phyloP scores from a whole-genome alignment of 2,329 filamentous ascomycete species.

The Parastagonospora nodorum region DNA sequence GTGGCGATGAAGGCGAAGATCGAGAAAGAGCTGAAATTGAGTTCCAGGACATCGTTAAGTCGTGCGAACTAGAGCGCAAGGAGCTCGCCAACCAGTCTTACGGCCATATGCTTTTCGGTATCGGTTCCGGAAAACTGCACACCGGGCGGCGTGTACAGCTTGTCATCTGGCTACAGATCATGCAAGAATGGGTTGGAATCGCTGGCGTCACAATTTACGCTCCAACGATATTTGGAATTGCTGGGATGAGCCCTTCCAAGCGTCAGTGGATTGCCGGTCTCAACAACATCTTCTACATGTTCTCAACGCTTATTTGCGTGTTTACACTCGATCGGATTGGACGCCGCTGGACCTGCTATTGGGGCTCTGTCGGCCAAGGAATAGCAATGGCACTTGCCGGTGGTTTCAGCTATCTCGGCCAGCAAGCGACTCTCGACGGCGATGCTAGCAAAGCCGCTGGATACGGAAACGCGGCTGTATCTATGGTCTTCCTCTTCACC shows the following conservation, averaged over 20 bases:
- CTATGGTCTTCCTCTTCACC: conserved; percentile 74
- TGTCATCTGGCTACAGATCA: conserved; percentile 73
- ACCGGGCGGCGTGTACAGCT: conserved; percentile 71
- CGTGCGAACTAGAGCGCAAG: conserved; percentile 62
- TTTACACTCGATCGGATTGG: conserved; percentile 73
- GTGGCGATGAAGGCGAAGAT: conserved; percentile 60
- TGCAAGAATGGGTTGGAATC: conserved; percentile 73
- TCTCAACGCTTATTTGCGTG: conserved; percentile 70
- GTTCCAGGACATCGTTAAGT: conserved; percentile 69
- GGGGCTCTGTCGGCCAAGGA: conserved; percentile 67
- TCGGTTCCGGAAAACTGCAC: conserved; percentile 68
- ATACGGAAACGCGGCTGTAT: conserved; percentile 68
- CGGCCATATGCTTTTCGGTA: conserved; percentile 68
- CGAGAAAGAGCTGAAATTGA: conserved; percentile 53
- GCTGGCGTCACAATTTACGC: conserved; percentile 66
- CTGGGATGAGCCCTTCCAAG: conserved; percentile 63
- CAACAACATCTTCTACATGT: conserved; percentile 62
- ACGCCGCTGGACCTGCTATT: conserved; percentile 70
- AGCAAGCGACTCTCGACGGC: conserved; percentile 54
- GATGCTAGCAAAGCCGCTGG: conserved; percentile 54
- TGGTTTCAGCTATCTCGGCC: conserved; percentile 62
- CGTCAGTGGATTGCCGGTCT: conserved; percentile 50
- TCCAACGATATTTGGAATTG: conserved; percentile 67
- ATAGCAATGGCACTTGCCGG: conserved; percentile 72
- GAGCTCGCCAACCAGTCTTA: conserved; percentile 62